A percentile compares a stretch with the other conserved stretches of the same genome.
Conservation (phyloP, 305 asterid species). For the Rubia peregrina region DNA sequence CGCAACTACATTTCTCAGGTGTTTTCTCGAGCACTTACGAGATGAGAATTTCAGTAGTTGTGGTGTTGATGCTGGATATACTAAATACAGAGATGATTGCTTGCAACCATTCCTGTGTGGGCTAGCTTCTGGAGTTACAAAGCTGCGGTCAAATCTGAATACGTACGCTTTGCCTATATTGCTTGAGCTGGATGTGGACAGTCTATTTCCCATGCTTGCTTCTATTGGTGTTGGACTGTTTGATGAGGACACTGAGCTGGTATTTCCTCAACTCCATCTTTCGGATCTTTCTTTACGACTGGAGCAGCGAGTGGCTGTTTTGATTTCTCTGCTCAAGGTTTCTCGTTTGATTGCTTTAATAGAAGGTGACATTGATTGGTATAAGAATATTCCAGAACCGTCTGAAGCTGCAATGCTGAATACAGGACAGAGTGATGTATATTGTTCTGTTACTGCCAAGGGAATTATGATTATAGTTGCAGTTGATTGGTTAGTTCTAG, state of each 20-base stretch:
- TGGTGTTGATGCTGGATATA: constrained; percentile 69
- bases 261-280: constrained; percentile 35
- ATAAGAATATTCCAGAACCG: constrained; percentile 28
- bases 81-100: constrained; percentile 62
- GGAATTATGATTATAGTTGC: constrained; percentile 62
- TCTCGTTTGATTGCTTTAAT: constrained; percentile 77
- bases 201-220: constrained; percentile 79
- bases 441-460: constrained; percentile 53
- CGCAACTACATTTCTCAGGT: constrained; percentile 69
- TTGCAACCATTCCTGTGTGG: constrained; percentile 70
- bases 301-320: constrained; percentile 71
- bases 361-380: constrained; percentile 95
- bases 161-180: constrained; percentile 87
- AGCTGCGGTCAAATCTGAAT: constrained; percentile 79
- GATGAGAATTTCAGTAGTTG: constrained; percentile 83
- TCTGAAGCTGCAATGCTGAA: constrained; percentile 34
- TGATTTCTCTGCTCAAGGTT: constrained; percentile 84
- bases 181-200: constrained; percentile 74
- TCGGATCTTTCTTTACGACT: constrained; percentile 37
- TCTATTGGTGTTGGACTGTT: constrained; percentile 50
- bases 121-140: constrained; percentile 73
- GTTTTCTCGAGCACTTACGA: constrained; percentile 82
- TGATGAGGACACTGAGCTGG: constrained; percentile 37
- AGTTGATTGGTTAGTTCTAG: constrained; percentile 68
- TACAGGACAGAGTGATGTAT: constrained; percentile 30